These are phyloP conservation scores for Exophiala alcalophila DNA, from an alignment of 2,329 filamentous ascomycete species.

Conservation along the genomic window DNA sequence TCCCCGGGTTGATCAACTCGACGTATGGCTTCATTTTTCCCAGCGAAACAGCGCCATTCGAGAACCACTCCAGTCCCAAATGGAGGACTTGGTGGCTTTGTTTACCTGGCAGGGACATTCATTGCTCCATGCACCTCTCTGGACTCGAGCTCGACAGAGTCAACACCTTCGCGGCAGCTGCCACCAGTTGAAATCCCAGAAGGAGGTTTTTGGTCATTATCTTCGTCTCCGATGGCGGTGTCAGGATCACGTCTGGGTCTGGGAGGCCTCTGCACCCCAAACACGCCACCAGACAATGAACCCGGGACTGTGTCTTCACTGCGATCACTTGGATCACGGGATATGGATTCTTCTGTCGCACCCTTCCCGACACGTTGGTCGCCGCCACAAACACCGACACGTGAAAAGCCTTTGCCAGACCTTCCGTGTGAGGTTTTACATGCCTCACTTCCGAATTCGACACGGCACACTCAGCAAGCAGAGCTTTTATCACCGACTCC, in stretches of 20 bases:
- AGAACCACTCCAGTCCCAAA: slow-evolving; percentile 12
- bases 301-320: slow-evolving; percentile 2
- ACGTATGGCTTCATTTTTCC: slow-evolving; percentile 20
- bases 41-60: slow-evolving; percentile 3
- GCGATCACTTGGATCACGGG: slow-evolving; percentile 5
- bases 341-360: slow-evolving; percentile 14
- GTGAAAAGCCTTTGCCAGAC: too few relatives aligned
- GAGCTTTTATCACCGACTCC: slow-evolving; percentile 23
- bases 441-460: too few relatives aligned
- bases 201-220: too few relatives aligned
- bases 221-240: too few relatives aligned
- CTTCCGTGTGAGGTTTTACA: too few relatives aligned
- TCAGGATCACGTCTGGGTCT: slow-evolving; percentile 6
- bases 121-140: too few relatives aligned
- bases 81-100: slow-evolving; percentile 22
- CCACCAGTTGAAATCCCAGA: slow-evolving; percentile 19
- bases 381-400: slow-evolving; percentile 19
- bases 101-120: too few relatives aligned
- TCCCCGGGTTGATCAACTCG: neutral
- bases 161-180: slow-evolving; percentile 6
- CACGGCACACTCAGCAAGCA: too few relatives aligned
- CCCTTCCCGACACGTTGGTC: slow-evolving; percentile 5
- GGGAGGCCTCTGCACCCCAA: slow-evolving; percentile 18
- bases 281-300: slow-evolving; percentile 16
- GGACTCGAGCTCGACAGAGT: neutral